Conservation (phyloP, 2,329 filamentous ascomycete genomes). For the Botryotinia narcissicola region DNA sequence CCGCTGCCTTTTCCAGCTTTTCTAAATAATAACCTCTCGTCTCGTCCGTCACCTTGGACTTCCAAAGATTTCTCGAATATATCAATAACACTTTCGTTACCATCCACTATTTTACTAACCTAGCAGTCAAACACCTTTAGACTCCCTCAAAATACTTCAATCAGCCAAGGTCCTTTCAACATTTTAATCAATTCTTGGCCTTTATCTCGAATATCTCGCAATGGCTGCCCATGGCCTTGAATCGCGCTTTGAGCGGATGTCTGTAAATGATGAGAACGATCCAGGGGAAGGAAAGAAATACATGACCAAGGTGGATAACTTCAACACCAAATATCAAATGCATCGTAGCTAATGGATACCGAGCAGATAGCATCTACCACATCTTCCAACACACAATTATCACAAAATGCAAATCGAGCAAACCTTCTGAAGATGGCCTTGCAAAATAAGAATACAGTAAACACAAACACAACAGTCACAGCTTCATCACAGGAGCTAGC, state of each 20-base stretch:
- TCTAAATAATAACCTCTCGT: slow-evolving; percentile 11
- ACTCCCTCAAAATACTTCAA: background rate
- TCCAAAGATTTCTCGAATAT: background rate
- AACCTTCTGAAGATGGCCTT: slow-evolving; percentile 85
- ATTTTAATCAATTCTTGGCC: background rate
- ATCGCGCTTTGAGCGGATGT: slow-evolving; percentile 83
- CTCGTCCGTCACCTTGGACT: background rate
- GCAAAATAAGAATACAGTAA: slow-evolving; percentile 71
- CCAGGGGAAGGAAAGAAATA: slow-evolving; percentile 53
- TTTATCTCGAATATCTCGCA: background rate
- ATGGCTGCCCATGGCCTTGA: slow-evolving; percentile 80
- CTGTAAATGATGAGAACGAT: slow-evolving; percentile 86
- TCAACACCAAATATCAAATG: slow-evolving; percentile 20
- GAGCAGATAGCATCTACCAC: slow-evolving; percentile 33
- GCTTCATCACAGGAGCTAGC: slow-evolving; percentile 58
- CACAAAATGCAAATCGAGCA: slow-evolving; percentile 61
- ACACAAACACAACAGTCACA: slow-evolving; percentile 64
- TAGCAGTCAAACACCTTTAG: background rate
- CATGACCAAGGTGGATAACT: slow-evolving; percentile 74
- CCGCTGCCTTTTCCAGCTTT: background rate
- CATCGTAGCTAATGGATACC: slow-evolving; percentile 39
- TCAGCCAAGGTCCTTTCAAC: background rate
- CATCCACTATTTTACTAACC: slow-evolving; percentile 26
- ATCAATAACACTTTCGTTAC: background rate
- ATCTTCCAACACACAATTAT: slow-evolving; percentile 39